A percentile compares a stretch with the other conserved stretches of the same genome.
Evolutionary conservation across 352 stramenopile genomes (phyloP).

Genomic region (Phytophthora uliginosa): DNA sequence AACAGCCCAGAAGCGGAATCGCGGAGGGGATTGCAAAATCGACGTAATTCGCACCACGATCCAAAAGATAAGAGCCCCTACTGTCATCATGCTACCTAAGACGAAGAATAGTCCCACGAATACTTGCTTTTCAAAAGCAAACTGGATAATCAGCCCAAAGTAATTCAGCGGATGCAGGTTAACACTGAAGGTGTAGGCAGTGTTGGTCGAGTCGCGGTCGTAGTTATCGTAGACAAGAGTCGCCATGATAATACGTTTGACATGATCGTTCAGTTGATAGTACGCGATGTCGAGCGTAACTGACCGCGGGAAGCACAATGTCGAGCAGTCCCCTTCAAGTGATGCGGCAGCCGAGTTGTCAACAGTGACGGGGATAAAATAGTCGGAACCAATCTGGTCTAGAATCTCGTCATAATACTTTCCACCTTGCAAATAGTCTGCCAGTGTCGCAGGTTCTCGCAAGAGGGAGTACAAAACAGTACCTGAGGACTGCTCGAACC

Average conservation of each 20-base stretch:
- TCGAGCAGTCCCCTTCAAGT: conserved; percentile 91
- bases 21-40: conserved; percentile 91
- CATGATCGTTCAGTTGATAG: conserved; percentile 92
- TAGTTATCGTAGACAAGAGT: conserved; percentile 94
- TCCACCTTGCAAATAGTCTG: conserved; percentile 87
- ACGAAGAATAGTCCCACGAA: conserved; percentile 96
- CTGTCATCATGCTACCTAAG: conserved; percentile 90
- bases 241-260: conserved; percentile 95
- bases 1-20: conserved; percentile 93
- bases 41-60: conserved; percentile 92
- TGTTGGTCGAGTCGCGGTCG: conserved; percentile 90
- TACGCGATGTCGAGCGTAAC: conserved; percentile 96
- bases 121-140: conserved; percentile 95
- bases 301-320: conserved; percentile 93
- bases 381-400: conserved; percentile 78
- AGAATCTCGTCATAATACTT: conserved; percentile 78
- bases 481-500: conserved; percentile 95
- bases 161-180: conserved; percentile 96
- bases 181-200: conserved; percentile 93
- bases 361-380: conserved; percentile 96
- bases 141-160: conserved; percentile 97
- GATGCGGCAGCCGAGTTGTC: conserved; percentile 83
- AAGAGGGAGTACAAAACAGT: conserved; percentile 95
- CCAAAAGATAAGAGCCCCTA: conserved; percentile 91
- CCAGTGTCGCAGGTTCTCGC: conserved; percentile 91